Percentiles rank a stretch among this genome's conserved stretches.
Evolutionary conservation across 371 early-diverging fungal species (phyloP).

Genomic region (Rhizopus delemar): DNA sequence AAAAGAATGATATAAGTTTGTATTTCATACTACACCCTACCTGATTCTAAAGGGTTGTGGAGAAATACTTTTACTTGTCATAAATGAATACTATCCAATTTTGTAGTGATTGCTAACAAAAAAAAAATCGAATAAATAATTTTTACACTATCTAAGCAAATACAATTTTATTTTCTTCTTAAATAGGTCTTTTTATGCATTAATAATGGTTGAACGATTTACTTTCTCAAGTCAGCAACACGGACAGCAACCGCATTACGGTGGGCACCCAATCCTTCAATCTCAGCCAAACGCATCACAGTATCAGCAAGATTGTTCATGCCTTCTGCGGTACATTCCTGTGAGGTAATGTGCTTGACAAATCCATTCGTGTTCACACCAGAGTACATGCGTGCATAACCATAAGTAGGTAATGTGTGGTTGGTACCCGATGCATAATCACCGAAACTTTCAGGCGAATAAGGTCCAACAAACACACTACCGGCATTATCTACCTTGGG

Average conservation of each 20-base stretch:
- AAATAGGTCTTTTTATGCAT: too few species aligned
- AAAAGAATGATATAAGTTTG: too few species aligned
- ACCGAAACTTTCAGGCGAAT: conserved; percentile 95
- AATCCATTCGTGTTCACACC: conserved; percentile 95
- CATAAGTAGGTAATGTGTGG: conserved; percentile 98
- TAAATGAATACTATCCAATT: too few species aligned
- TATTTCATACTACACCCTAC: too few species aligned
- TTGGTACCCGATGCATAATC: conserved; percentile 99
- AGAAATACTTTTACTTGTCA: too few species aligned
- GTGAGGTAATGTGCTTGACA: conserved; percentile 94
- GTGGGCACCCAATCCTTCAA: conserved; percentile 96
- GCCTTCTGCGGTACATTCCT: conserved; percentile 88
- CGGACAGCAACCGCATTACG: conserved; percentile 94
- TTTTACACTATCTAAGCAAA: too few species aligned
- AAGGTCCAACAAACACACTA: conserved; percentile 94
- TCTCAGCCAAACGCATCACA: conserved; percentile 90
- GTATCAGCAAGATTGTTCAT: conserved; percentile 82
- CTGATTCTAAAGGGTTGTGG: too few species aligned
- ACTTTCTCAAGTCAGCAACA: conserved; percentile 64
- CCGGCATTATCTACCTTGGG: conserved; percentile 85
- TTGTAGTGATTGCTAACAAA: too few species aligned
- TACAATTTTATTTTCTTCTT: too few species aligned
- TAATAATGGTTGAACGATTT: conserved; percentile 65
- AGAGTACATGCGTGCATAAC: conserved; percentile 96
- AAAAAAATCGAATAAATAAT: too few species aligned